Conservation (phyloP, 2,329 filamentous ascomycete genomes). For the Thelonectria olida region DNA sequence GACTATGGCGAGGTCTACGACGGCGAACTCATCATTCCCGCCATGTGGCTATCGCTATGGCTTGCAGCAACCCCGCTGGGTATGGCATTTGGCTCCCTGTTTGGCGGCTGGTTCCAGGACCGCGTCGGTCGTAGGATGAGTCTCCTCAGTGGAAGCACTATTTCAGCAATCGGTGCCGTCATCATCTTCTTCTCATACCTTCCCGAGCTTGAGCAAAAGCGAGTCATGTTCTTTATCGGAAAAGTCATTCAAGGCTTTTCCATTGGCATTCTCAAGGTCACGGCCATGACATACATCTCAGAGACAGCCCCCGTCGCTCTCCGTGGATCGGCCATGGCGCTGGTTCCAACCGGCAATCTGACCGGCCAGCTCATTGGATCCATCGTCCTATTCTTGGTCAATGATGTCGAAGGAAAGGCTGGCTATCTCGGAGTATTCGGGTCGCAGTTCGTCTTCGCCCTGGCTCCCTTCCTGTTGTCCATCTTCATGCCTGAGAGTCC, state of each 20-base stretch:
- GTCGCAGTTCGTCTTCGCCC: conserved; percentile 36
- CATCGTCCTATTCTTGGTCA: conserved; percentile 35
- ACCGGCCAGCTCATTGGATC: conserved; percentile 39
- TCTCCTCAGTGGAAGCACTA: conserved; percentile 33
- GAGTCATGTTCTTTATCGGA: conserved; percentile 37
- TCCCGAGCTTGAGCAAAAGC: conserved; percentile 13
- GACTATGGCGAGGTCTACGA: conserved; percentile 41
- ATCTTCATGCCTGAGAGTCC: conserved; percentile 41
- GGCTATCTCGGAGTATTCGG: conserved; percentile 39
- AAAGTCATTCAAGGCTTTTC: conserved; percentile 38
- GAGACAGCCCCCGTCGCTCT: conserved; percentile 39
- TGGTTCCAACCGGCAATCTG: conserved; percentile 38
- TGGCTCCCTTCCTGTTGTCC: conserved; percentile 34
- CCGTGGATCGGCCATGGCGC: conserved; percentile 37
- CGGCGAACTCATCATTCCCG: conserved; percentile 36
- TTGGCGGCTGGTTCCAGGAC: conserved; percentile 41
- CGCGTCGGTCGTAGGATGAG: conserved; percentile 35
- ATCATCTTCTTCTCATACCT: conserved; percentile 42
- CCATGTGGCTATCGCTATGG: conserved; percentile 40
- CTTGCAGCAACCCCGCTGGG: conserved; percentile 33
- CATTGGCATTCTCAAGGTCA: conserved; percentile 36
- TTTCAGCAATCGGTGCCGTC: conserved; percentile 33
- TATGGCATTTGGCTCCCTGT: conserved; percentile 32
- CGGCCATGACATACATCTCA: conserved; percentile 50
- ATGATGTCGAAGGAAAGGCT: conserved; percentile 21